Evolutionary conservation across 768 basidiomycete genomes (phyloP).

Genomic region (Agrocybe praecox): DNA sequence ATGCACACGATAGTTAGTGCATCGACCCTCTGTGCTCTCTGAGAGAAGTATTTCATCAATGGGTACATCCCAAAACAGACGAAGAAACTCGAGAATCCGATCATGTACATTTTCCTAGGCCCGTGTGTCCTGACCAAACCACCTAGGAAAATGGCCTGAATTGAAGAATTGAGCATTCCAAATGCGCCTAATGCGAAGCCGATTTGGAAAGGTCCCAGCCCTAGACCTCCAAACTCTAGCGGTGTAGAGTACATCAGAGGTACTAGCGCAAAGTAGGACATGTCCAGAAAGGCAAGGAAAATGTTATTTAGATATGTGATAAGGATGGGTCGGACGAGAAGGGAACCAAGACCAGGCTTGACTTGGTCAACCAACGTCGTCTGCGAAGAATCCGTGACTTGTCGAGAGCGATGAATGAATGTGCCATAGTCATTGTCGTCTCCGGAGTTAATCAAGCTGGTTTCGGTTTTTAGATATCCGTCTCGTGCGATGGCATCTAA

Average conservation of each 20-base stretch:
- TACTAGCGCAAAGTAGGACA: constrained; percentile 35
- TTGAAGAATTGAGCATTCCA: constrained; percentile 17
- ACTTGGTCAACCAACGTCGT: neutral
- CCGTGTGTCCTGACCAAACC: constrained; percentile 17
- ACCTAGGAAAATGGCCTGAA: constrained; percentile 17
- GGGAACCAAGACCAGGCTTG: constrained; percentile 22
- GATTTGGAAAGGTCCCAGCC: constrained; percentile 62
- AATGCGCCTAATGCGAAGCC: constrained; percentile 51
- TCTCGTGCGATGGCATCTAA: neutral
- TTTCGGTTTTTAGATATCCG: neutral
- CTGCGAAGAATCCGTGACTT: neutral
- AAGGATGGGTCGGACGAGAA: constrained; percentile 32
- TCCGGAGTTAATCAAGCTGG: constrained; percentile 6
- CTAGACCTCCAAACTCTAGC: constrained; percentile 62
- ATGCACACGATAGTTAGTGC: constrained; percentile 31
- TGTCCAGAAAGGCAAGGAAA: constrained; percentile 41
- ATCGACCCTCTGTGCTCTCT: constrained; percentile 35
- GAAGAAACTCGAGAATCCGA: constrained; percentile 24
- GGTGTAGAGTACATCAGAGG: constrained; percentile 61
- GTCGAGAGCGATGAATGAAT: neutral
- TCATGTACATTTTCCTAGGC: constrained; percentile 34
- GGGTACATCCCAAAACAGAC: constrained; percentile 35
- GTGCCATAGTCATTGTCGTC: constrained; percentile 16
- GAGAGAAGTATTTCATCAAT: constrained; percentile 32
- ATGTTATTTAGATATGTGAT: constrained; percentile 32